Conservation (phyloP, 805 yeast genomes). For the Monosporozyma solicola region DNA sequence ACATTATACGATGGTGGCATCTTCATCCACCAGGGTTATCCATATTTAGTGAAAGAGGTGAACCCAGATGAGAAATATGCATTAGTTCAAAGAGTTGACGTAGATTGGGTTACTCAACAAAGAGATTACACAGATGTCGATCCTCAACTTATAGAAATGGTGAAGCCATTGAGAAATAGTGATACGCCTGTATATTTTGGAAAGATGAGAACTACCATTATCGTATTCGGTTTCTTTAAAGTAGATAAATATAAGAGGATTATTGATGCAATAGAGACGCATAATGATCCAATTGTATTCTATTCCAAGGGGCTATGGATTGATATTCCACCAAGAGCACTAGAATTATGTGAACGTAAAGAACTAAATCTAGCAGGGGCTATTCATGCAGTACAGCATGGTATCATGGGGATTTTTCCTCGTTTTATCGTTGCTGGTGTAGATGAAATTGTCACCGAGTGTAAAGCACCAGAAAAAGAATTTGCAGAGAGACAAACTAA, state of each 20-base stretch:
- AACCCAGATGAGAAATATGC: conserved; percentile 74
- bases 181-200: conserved; percentile 69
- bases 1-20: conserved; percentile 90
- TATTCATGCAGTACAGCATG: conserved; percentile 95
- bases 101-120: conserved; percentile 89
- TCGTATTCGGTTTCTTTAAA: conserved; percentile 91
- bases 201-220: conserved; percentile 55
- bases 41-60: conserved; percentile 79
- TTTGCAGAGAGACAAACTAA: conserved; percentile 66
- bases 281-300: conserved; percentile 69
- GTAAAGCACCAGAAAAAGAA: conserved; percentile 96
- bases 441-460: conserved; percentile 81
- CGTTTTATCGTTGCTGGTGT: conserved; percentile 60
- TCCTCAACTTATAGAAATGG: conserved; percentile 61
- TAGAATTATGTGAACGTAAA: conserved; percentile 50
- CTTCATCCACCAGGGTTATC: conserved; percentile 86
- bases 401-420: conserved; percentile 71
- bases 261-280: conserved; percentile 89
- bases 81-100: conserved; percentile 77
- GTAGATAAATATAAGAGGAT: conserved; percentile 66
- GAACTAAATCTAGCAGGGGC: conserved; percentile 72
- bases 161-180: conserved; percentile 44
- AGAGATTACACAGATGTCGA: conserved; percentile 92
- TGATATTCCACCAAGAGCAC: conserved; percentile 62
- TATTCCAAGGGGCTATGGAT: conserved; percentile 85